Evolutionary conservation across 2,329 filamentous ascomycete species (phyloP).

Genomic region (Dissoconium aciculare): DNA sequence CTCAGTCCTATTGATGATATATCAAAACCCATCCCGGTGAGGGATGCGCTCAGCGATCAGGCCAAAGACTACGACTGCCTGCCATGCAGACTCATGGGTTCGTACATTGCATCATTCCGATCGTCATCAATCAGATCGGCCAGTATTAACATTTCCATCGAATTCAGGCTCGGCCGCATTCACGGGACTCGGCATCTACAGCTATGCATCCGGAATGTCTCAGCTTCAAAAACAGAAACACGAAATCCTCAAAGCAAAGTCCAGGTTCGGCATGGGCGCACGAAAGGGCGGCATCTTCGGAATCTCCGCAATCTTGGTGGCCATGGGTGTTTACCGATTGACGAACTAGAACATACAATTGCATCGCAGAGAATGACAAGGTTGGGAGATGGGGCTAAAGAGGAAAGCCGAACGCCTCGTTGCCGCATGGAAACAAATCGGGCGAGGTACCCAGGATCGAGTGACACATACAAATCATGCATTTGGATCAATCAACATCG

Average conservation of each 20-base stretch:
- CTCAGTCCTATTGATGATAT: too few relatives aligned
- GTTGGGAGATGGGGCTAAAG: background rate
- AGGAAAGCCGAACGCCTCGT: too few relatives aligned
- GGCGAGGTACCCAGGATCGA: too few relatives aligned
- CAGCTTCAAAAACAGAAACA: slow-evolving; percentile 29
- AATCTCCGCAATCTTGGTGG: slow-evolving; percentile 28
- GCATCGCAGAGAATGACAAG: too few relatives aligned
- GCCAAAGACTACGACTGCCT: slow-evolving; percentile 20
- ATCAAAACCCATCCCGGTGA: slow-evolving; percentile 10
- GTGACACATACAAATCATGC: too few relatives aligned
- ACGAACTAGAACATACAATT: slow-evolving; percentile 16
- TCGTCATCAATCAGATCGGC: too few relatives aligned
- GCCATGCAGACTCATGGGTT: slow-evolving; percentile 23
- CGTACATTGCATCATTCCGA: background rate
- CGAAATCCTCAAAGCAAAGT: slow-evolving; percentile 28
- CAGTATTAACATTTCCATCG: background rate
- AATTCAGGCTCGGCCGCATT: slow-evolving; percentile 30
- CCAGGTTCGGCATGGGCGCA: slow-evolving; percentile 28
- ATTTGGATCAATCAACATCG: too few relatives aligned
- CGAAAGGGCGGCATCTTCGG: slow-evolving; percentile 28
- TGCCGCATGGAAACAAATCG: too few relatives aligned
- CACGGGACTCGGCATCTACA: slow-evolving; percentile 33
- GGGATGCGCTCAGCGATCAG: slow-evolving; percentile 14
- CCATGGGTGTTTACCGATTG: slow-evolving; percentile 32
- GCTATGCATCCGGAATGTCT: slow-evolving; percentile 31